Evolutionary conservation across 2,329 filamentous ascomycete species (phyloP).

Genomic region (Diaporthe sp.): DNA sequence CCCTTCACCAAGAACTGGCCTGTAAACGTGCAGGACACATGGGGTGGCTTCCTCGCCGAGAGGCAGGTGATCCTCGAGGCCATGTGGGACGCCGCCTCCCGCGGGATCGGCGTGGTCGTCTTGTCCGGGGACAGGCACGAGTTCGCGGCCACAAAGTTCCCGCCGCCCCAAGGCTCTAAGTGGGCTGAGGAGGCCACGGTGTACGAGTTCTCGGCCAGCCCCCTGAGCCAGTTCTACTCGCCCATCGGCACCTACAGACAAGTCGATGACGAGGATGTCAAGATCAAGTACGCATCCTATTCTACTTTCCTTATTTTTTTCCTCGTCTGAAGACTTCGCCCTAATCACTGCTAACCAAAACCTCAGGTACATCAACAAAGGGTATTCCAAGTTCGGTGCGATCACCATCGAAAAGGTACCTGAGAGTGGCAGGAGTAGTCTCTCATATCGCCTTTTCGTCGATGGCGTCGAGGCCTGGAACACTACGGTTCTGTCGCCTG

Average conservation of each 20-base stretch:
- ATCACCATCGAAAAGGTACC: slow-evolving; percentile 79
- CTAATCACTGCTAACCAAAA: slow-evolving; percentile 11
- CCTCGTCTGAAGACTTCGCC: not conserved
- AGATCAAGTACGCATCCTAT: slow-evolving; percentile 76
- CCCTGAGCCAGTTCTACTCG: slow-evolving; percentile 93
- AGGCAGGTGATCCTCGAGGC: slow-evolving; percentile 83
- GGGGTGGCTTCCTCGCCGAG: slow-evolving; percentile 91
- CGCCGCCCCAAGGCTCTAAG: slow-evolving; percentile 66
- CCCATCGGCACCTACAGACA: slow-evolving; percentile 87
- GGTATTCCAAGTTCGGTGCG: slow-evolving; percentile 89
- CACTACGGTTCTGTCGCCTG: slow-evolving; percentile 62
- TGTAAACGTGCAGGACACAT: slow-evolving; percentile 88
- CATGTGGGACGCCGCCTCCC: slow-evolving; percentile 88
- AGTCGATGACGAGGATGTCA: slow-evolving; percentile 82
- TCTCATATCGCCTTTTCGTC: slow-evolving; percentile 85
- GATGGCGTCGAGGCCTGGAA: slow-evolving; percentile 86
- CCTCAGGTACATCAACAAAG: slow-evolving; percentile 78
- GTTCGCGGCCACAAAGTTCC: slow-evolving; percentile 89
- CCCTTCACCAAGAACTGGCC: slow-evolving; percentile 99
- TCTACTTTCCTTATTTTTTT: not conserved
- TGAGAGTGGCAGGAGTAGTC: slow-evolving; percentile 73
- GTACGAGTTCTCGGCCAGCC: slow-evolving; percentile 92
- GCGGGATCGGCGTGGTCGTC: slow-evolving; percentile 81
- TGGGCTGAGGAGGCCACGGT: slow-evolving; percentile 75
- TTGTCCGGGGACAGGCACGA: slow-evolving; percentile 96